Conservation (phyloP, 2,329 filamentous ascomycete species). For the Trichoderma koningii region DNA sequence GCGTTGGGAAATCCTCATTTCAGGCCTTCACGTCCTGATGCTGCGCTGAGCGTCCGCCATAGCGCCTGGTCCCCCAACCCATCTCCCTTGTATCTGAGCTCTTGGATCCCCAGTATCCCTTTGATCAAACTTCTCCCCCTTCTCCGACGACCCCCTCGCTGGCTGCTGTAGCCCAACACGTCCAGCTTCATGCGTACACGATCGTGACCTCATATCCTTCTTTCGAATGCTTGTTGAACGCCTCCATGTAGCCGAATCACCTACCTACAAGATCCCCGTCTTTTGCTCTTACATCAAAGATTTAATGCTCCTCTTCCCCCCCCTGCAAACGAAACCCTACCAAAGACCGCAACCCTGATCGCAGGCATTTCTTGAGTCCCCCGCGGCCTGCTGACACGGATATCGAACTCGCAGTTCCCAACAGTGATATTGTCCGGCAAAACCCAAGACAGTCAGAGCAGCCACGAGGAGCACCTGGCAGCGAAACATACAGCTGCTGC, state of each 20-base stretch:
- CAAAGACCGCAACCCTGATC: not conserved
- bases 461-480: not conserved
- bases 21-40: not conserved
- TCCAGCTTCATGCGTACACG: not conserved
- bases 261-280: too few species aligned
- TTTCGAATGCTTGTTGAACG: not conserved
- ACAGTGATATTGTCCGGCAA: not conserved
- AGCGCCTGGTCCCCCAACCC: not conserved
- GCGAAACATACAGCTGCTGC: conserved; percentile 7
- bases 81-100: not conserved
- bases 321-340: too few species aligned
- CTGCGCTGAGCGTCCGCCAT: not conserved
- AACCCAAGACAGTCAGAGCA: not conserved
- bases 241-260: too few species aligned
- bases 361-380: not conserved
- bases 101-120: not conserved
- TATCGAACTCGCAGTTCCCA: not conserved
- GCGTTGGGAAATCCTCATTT: conserved; percentile 20
- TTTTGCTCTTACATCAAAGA: too few species aligned
- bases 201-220: not conserved
- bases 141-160: not conserved
- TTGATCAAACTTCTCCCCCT: not conserved
- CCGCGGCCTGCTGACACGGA: conserved; percentile 20
- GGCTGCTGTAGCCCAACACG: not conserved
- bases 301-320: too few species aligned